Conservation (phyloP, 352 stramenopile genomes). For the Globisporangium acanthophoron region DNA sequence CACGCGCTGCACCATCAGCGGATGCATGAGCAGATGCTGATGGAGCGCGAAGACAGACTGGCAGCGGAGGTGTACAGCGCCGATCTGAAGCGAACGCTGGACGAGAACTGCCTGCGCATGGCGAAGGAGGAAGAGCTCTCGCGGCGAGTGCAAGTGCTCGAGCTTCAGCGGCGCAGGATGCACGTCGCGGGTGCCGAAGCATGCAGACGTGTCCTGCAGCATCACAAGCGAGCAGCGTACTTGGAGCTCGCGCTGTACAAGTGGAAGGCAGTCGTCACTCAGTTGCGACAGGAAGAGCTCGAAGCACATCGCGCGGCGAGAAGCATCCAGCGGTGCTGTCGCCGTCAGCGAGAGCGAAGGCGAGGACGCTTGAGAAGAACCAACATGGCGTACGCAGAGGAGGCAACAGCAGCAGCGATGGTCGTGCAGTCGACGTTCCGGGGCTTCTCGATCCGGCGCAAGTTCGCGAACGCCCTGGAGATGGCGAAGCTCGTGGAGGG, state of each 20-base stretch:
- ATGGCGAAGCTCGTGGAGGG: slow-evolving; percentile 31
- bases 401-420: slow-evolving; percentile 24
- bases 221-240: slow-evolving; percentile 1
- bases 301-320: neutral
- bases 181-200: neutral
- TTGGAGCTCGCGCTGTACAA: slow-evolving; percentile 1
- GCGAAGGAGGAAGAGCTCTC: slow-evolving; percentile 11
- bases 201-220: neutral
- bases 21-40: slow-evolving; percentile 11
- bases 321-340: slow-evolving; percentile 6
- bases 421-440: slow-evolving; percentile 66
- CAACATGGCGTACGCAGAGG: slow-evolving; percentile 4
- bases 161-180: neutral
- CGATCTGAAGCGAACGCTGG: slow-evolving; percentile 2
- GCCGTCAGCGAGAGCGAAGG: neutral
- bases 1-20: neutral
- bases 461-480: slow-evolving; percentile 55
- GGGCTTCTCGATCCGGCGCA: slow-evolving; percentile 58
- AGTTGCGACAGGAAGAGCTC: neutral
- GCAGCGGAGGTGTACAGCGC: too few relatives aligned
- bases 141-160: slow-evolving; percentile 1
- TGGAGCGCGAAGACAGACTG: slow-evolving; percentile 17
- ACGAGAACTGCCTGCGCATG: slow-evolving; percentile 11
- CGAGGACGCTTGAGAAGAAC: neutral
- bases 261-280: neutral